These are phyloP conservation scores for Ustilago tritici DNA, from an alignment of 1,284 basidiomycete species.

Conservation along the genomic window DNA sequence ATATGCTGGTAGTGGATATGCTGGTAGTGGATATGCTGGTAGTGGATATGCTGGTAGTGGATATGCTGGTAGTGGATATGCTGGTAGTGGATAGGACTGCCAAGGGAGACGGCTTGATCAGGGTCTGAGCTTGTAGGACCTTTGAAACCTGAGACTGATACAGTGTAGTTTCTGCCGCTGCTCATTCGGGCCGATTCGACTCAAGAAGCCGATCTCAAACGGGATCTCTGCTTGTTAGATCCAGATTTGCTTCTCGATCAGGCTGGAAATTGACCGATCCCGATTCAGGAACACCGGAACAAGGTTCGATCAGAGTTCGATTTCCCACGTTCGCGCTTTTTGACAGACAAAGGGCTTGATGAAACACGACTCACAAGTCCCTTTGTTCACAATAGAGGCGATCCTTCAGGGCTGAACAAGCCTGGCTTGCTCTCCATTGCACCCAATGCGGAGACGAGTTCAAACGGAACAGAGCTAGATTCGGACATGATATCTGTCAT, in stretches of 20 bases:
- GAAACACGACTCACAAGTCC: slow-evolving; percentile 2
- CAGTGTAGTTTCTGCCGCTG: not conserved
- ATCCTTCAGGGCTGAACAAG: not conserved
- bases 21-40: too few species aligned
- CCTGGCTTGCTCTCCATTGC: not conserved
- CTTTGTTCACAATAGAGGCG: slow-evolving; percentile 4
- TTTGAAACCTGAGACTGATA: not conserved
- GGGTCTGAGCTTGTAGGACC: not conserved
- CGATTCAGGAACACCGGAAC: slow-evolving; percentile 3
- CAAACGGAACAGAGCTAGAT: not conserved
- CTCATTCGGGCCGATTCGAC: not conserved
- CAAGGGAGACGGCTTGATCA: not conserved
- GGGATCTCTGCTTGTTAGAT: not conserved
- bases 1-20: too few species aligned
- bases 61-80: too few species aligned
- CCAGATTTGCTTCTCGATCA: not conserved
- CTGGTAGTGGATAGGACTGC: not conserved
- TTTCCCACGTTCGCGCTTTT: slow-evolving; percentile 19
- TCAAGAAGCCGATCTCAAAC: not conserved
- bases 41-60: too few species aligned
- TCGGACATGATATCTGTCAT: not conserved
- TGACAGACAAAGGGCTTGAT: slow-evolving; percentile 16
- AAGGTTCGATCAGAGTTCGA: not conserved
- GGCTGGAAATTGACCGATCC: not conserved
- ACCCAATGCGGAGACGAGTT: not conserved